These are phyloP conservation scores for Populus euphratica DNA, from an alignment of 345 rosid species.

Conservation along the genomic window DNA sequence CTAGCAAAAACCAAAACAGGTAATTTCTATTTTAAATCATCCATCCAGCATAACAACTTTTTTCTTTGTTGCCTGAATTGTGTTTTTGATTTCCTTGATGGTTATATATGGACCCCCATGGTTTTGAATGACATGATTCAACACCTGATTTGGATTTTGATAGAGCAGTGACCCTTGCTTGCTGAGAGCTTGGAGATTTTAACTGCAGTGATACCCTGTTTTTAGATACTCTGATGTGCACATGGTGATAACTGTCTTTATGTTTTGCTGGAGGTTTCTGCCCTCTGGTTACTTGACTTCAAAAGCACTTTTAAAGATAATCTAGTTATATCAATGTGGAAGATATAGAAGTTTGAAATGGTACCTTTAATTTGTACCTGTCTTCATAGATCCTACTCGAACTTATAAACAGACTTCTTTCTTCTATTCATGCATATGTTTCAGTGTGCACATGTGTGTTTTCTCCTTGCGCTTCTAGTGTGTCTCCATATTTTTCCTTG, in stretches of 20 bases:
- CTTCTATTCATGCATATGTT: background rate
- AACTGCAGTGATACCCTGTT: conserved; percentile 2
- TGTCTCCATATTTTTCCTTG: background rate
- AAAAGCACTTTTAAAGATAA: background rate
- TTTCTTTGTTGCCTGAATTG: background rate
- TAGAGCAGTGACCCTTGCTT: background rate
- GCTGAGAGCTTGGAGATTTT: too few species aligned
- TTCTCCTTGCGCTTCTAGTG: background rate
- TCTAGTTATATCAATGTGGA: background rate
- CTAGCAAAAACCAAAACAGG: conserved; percentile 67
- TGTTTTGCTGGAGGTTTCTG: background rate
- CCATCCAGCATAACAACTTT: background rate
- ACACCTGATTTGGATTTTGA: background rate
- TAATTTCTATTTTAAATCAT: conserved; percentile 15
- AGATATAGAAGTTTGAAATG: background rate
- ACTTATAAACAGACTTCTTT: background rate
- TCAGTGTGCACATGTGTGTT: background rate
- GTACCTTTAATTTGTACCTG: background rate
- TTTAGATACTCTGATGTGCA: background rate
- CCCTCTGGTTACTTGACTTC: background rate
- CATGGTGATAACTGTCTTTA: background rate
- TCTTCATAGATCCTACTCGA: background rate
- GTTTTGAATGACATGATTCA: background rate
- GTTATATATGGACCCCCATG: background rate
- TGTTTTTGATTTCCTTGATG: conserved; percentile 1